Conservation (phyloP, 768 basidiomycete genomes). For the Auriscalpium microsporum region DNA sequence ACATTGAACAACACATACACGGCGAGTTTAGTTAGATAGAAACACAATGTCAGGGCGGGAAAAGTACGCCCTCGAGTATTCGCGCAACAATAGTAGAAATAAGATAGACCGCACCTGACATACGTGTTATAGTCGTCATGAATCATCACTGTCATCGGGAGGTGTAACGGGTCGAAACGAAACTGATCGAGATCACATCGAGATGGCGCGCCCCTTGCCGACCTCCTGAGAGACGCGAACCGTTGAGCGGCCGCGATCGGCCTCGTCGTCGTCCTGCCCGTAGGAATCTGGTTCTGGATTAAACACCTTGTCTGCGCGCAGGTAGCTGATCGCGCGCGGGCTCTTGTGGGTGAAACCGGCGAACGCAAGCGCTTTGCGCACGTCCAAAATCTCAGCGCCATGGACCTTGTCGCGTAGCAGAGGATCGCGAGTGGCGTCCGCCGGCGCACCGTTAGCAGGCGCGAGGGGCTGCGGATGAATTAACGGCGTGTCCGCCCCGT, state of each 20-base stretch:
- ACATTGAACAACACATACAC: background rate
- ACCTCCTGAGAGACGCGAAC: constrained; percentile 53
- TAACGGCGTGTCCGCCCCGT: constrained; percentile 10
- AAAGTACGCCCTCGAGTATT: background rate
- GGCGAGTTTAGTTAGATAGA: background rate
- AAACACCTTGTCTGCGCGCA: constrained; percentile 67
- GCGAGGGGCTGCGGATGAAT: constrained; percentile 65
- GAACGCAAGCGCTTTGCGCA: constrained; percentile 87
- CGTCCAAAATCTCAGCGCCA: constrained; percentile 78
- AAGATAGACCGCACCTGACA: constrained; percentile 6
- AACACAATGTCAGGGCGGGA: background rate
- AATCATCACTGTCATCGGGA: constrained; percentile 8
- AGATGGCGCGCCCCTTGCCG: constrained; percentile 75
- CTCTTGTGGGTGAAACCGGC: constrained; percentile 89
- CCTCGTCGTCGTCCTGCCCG: constrained; percentile 27
- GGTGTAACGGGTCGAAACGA: constrained; percentile 4
- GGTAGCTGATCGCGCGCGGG: constrained; percentile 70
- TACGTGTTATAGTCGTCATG: background rate
- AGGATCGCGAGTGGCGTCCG: constrained; percentile 84
- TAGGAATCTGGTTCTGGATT: constrained; percentile 45
- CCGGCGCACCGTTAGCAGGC: constrained; percentile 77
- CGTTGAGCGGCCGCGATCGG: constrained; percentile 55
- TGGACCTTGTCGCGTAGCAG: constrained; percentile 79
- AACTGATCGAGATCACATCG: constrained; percentile 43
- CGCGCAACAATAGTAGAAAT: background rate